A percentile compares a stretch with the other conserved stretches of the same genome.
Evolutionary conservation across 768 basidiomycete genomes (phyloP).

Genomic region (Botryobasidium botryosum): DNA sequence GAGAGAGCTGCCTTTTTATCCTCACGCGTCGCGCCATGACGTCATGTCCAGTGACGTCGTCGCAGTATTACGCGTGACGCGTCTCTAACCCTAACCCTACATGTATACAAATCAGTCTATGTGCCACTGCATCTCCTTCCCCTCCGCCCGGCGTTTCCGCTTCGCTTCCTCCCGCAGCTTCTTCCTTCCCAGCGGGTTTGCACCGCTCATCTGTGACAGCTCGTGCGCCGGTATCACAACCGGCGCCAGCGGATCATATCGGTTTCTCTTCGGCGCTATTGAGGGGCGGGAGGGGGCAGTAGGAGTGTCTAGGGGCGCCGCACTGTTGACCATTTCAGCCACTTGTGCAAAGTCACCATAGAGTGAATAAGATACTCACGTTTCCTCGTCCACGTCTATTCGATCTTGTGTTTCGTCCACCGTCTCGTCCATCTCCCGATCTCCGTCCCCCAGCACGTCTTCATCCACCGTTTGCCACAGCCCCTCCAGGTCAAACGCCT

Average conservation of each 20-base stretch:
- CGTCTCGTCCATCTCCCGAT: constrained; percentile 22
- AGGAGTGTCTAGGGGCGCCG: background rate
- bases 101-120: too few relatives aligned
- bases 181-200: constrained; percentile 8
- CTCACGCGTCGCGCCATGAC: too few relatives aligned
- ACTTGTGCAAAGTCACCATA: background rate
- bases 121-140: too few relatives aligned
- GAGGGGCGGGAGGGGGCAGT: background rate
- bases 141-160: too few relatives aligned
- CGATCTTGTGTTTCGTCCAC: constrained; percentile 19
- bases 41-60: too few relatives aligned
- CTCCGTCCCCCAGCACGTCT: constrained; percentile 39
- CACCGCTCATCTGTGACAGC: background rate
- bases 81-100: too few relatives aligned
- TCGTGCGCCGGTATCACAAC: background rate
- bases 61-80: too few relatives aligned
- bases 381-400: constrained; percentile 25
- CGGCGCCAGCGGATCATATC: background rate
- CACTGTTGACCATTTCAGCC: background rate
- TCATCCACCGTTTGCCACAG: constrained; percentile 68
- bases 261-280: constrained; percentile 3
- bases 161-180: constrained; percentile 6
- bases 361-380: constrained; percentile 15
- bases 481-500: constrained; percentile 68
- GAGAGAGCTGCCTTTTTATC: too few relatives aligned